phyloP scores from a whole-genome alignment of 2,329 filamentous ascomycete species.

The Monilinia vaccinii-corymbosi region DNA sequence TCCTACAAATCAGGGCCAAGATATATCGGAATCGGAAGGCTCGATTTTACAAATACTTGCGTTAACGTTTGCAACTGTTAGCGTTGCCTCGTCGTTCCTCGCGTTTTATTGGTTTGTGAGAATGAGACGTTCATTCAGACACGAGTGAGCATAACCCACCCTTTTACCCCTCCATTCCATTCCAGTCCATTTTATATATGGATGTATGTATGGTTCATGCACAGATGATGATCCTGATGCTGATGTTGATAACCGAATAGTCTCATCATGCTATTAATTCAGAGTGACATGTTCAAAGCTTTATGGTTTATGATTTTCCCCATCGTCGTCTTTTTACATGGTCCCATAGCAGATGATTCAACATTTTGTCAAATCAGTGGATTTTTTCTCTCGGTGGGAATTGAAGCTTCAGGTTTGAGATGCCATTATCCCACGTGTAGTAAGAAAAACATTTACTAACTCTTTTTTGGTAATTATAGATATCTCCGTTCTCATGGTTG shows the following conservation, averaged over 20 bases:
- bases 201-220: background rate
- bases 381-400: slow-evolving; percentile 57
- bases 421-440: background rate
- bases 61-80: slow-evolving; percentile 39
- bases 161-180: too few species aligned
- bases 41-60: slow-evolving; percentile 27
- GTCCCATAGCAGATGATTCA: slow-evolving; percentile 41
- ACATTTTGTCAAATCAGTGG: slow-evolving; percentile 59
- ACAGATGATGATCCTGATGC: slow-evolving; percentile 10
- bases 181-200: too few species aligned
- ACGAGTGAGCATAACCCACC: slow-evolving; percentile 45
- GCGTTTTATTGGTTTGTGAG: slow-evolving; percentile 64
- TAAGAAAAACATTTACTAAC: background rate
- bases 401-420: slow-evolving; percentile 50
- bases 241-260: slow-evolving; percentile 32
- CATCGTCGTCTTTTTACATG: slow-evolving; percentile 44
- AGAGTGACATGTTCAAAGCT: slow-evolving; percentile 63
- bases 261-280: slow-evolving; percentile 64
- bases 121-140: slow-evolving; percentile 66
- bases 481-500: slow-evolving; percentile 62
- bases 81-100: slow-evolving; percentile 45
- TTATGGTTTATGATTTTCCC: slow-evolving; percentile 60
- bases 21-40: slow-evolving; percentile 15
- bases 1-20: slow-evolving; percentile 6
- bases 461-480: slow-evolving; percentile 38